Conservation (phyloP, 2,329 filamentous ascomycete species). For the Alternaria alternata region DNA sequence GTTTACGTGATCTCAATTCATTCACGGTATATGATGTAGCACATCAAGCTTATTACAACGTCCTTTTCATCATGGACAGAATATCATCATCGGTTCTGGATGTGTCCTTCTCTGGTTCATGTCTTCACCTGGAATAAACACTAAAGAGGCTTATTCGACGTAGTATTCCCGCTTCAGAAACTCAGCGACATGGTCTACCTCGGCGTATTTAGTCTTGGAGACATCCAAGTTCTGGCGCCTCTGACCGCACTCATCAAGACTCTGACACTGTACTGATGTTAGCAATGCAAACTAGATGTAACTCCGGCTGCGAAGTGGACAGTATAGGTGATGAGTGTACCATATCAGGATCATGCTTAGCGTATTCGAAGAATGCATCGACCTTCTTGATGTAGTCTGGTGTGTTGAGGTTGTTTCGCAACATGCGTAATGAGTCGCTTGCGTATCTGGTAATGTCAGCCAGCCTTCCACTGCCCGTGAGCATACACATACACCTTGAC, state of each 20-base stretch:
- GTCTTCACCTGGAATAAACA: background rate
- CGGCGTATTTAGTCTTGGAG: slow-evolving; percentile 18
- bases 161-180: slow-evolving; percentile 38
- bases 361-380: slow-evolving; percentile 33
- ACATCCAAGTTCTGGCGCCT: slow-evolving; percentile 5
- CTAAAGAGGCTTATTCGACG: slow-evolving; percentile 7
- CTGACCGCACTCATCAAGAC: slow-evolving; percentile 24
- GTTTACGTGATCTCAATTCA: background rate
- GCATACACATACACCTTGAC: slow-evolving; percentile 23
- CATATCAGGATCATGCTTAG: slow-evolving; percentile 31
- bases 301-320: background rate
- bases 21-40: slow-evolving; percentile 1
- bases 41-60: background rate
- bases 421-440: slow-evolving; percentile 22
- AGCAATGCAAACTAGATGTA: background rate
- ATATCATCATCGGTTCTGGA: background rate
- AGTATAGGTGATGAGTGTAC: slow-evolving; percentile 12
- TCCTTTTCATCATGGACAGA: background rate
- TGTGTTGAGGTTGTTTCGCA: slow-evolving; percentile 3
- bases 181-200: slow-evolving; percentile 26
- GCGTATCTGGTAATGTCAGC: slow-evolving; percentile 29
- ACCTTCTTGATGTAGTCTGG: slow-evolving; percentile 12
- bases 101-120: background rate
- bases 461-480: too few species aligned
- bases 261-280: slow-evolving; percentile 25